Base-by-base conservation (phyloP, 805 yeast species). In the Cyberlindnera nakhonratchasimensis region DNA sequence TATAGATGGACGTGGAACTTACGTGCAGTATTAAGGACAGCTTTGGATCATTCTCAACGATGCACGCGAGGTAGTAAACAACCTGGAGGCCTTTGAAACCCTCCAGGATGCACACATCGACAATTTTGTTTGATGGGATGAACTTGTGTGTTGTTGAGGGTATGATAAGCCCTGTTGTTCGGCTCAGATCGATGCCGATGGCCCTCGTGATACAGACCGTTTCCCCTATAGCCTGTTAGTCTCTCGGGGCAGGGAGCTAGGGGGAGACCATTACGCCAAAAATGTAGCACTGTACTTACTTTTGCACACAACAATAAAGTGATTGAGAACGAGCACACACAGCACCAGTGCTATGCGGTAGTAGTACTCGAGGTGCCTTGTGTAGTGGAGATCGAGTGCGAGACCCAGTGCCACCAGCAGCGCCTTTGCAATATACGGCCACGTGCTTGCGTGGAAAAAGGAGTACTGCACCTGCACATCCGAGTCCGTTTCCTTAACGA, bases 31-130 rank as follows among this genome's bases (percentile, higher is more conserved):
- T 50, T 24, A 69, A 43, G 16, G 53, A 54, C 22, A 66, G 49
- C 32, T 51, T 55, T 13, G 55, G 53, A 8, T 50, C 53, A 28
- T 66, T 69, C 39, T 70, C 70, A 14, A 80, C 72, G 26, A 84
- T 64, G 5, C 84, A 65, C 31, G 82, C 77, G 58, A 86, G 63
- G 54, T 84, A 81, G 57, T 72, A 81, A 3, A 81, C 66, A 9
- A 84, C 87, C 47, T 80, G 80, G 47, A 79, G 74, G 6, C 82
- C 82, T 41, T 70, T 70, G 57, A 86, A 85, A 0, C 86, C 90
- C 59, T 86, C 95, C 56, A 84, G 84, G 20, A 86, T 79, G 0
- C 83, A 75, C 10, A 86, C 59, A 58, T 85, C 91, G 4, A 75
- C 71, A 39, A 86, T 70, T 34, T 67, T 67, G 34, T 72, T 74